Evolutionary conservation across 2,329 filamentous ascomycete genomes (phyloP), one percentile per base, ranked within the genome.

Genomic region (Pseudopithomyces chartarum): DNA sequence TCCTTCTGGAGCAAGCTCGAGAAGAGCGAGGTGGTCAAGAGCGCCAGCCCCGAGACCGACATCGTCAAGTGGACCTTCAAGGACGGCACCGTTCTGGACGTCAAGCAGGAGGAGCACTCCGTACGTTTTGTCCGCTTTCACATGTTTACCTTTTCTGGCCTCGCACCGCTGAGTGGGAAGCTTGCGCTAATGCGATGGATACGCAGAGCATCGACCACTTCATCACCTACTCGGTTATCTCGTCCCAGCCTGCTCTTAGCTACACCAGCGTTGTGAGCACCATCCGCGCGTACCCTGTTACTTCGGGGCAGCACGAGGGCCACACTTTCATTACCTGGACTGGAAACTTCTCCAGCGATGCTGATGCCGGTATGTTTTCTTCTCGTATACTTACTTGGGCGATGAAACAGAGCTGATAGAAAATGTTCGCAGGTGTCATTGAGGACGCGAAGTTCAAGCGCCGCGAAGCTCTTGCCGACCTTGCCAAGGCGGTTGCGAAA

Each of bases 391-490:
- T 5, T 29, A 8, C 26, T 45, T 8, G n/a, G 4, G 17, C 10
- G 12, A n/a, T 34, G 19, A 19, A 23, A 19, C 29, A 47, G 10
- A 23, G 13, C 46, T 64, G 39, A 66, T 52, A 44, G 22, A 8
- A n/a, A 47, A 42, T 26, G 5, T 48, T 19, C 39, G 3, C 56
- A 89, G 87, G 83, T 65, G 88, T 90, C 57, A 89, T 91, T 62
- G 85, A 89, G 75, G 88, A 91, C 70, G 88, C 87, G 67, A 89
- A 88, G 79, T 91, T 87, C 83, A 91, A 91, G 84, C 87, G 88
- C 60, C 86, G 86, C 50, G 88, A 90, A 72, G 88, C 87, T 48
- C 81, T 91, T 36, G 84, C 85, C 47, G 88, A 89, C 66, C 81
- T 90, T 38, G 86, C 84, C 56, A 81, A 82, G 66, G 80, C 76